phyloP scores from a whole-genome alignment of 2,329 filamentous ascomycete species.

The Ceratocystis eucalypticola region DNA sequence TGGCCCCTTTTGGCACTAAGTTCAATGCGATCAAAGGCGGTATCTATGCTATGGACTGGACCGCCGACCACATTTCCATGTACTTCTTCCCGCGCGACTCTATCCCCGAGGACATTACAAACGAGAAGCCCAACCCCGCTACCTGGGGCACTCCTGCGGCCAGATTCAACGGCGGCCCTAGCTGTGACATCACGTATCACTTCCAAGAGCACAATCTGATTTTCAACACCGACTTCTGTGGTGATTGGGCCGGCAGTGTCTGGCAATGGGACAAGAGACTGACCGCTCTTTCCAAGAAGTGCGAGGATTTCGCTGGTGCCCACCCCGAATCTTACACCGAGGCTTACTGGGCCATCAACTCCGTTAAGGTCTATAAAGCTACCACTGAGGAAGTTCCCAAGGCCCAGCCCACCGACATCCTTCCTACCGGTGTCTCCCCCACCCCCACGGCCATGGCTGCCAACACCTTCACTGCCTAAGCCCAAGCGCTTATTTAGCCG shows the following conservation, averaged over 20 bases:
- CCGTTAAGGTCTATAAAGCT: slow-evolving; percentile 45
- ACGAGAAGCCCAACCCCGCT: slow-evolving; percentile 47
- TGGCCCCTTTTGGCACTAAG: slow-evolving; percentile 46
- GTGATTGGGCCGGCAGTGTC: slow-evolving; percentile 25
- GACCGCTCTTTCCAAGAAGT: slow-evolving; percentile 53
- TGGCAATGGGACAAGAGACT: slow-evolving; percentile 49
- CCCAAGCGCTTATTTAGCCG: rapidly evolving
- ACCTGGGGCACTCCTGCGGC: slow-evolving; percentile 56
- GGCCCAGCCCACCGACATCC: no score
- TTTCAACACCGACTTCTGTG: slow-evolving; percentile 65
- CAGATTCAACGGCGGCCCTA: slow-evolving; percentile 49
- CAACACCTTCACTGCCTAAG: no score
- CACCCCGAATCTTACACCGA: slow-evolving; percentile 58
- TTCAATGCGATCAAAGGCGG: slow-evolving; percentile 61
- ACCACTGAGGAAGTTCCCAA: no score
- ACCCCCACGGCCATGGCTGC: no score
- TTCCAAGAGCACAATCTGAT: slow-evolving; percentile 65
- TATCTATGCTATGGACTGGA: slow-evolving; percentile 68
- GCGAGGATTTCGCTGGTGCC: slow-evolving; percentile 39
- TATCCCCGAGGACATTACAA: slow-evolving; percentile 50
- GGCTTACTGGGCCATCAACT: slow-evolving; percentile 66
- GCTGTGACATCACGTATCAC: slow-evolving; percentile 56
- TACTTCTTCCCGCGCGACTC: slow-evolving; percentile 64
- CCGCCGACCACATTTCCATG: slow-evolving; percentile 53
- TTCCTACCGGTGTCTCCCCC: no score